Conservation (phyloP, 2,329 filamentous ascomycete genomes). For the Ophiostoma montium region DNA sequence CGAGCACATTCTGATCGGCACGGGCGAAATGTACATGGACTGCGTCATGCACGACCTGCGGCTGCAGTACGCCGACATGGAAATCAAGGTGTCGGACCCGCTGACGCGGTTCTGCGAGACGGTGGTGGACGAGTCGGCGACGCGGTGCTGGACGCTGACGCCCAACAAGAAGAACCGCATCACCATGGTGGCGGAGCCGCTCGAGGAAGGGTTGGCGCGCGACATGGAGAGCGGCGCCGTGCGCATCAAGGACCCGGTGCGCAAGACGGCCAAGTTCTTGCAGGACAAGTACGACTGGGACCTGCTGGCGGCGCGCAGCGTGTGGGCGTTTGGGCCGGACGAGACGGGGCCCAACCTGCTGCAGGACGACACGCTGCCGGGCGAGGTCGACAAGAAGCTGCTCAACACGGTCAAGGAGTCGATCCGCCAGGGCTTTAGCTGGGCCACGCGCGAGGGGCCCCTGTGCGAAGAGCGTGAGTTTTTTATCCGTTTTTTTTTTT, state of each 20-base stretch:
- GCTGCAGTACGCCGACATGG: slow-evolving; percentile 93
- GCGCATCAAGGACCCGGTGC: slow-evolving; percentile 81
- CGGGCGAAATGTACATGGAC: slow-evolving; percentile 98
- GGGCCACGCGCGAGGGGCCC: slow-evolving; percentile 89
- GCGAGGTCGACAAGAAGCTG: slow-evolving; percentile 86
- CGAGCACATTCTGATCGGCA: slow-evolving; percentile 88
- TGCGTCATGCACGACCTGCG: slow-evolving; percentile 93
- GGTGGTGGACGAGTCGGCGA: slow-evolving; percentile 90
- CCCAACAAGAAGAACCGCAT: slow-evolving; percentile 99
- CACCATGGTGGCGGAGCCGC: slow-evolving; percentile 92
- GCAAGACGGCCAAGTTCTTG: slow-evolving; percentile 91
- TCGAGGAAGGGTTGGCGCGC: slow-evolving; percentile 86
- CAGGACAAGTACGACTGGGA: slow-evolving; percentile 97
- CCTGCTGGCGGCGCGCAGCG: slow-evolving; percentile 80
- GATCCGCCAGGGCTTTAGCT: slow-evolving; percentile 90
- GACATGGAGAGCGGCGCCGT: slow-evolving; percentile 89
- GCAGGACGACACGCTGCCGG: slow-evolving; percentile 89
- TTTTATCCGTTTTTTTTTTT: slow-evolving; percentile 6
- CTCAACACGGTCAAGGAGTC: slow-evolving; percentile 80
- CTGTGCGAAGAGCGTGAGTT: slow-evolving; percentile 93
- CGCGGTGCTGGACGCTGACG: slow-evolving; percentile 94
- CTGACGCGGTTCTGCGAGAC: slow-evolving; percentile 97
- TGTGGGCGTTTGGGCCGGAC: slow-evolving; percentile 97
- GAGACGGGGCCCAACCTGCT: slow-evolving; percentile 91
- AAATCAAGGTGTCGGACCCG: slow-evolving; percentile 95